Evolutionary conservation across 73 alveolate species (phyloP).

Genomic region (Paramecium primaurelia): DNA sequence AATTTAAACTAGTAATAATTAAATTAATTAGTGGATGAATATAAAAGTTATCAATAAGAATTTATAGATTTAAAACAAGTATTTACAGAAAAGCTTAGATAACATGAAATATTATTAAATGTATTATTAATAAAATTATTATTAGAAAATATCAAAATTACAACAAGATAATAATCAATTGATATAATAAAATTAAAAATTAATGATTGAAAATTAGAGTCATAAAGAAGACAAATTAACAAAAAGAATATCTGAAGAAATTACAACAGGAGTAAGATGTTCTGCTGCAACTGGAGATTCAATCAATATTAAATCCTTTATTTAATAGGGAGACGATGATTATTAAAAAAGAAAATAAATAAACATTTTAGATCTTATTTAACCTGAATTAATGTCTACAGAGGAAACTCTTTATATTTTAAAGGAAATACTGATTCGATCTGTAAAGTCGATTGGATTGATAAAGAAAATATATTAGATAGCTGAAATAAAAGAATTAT

Average conservation of each 20-base stretch:
- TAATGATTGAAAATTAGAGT: neutral
- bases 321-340: neutral
- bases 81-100: neutral
- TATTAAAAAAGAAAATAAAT: neutral
- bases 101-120: neutral
- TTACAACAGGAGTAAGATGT: slow-evolving; percentile 24
- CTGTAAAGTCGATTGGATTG: neutral
- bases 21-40: slow-evolving; percentile 1
- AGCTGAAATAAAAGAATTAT: neutral
- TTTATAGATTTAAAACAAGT: neutral
- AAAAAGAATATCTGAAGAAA: neutral
- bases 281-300: slow-evolving; percentile 36
- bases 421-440: neutral
- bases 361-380: neutral
- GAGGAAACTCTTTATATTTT: neutral
- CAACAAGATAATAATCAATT: neutral
- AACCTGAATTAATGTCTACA: slow-evolving; percentile 9
- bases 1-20: neutral
- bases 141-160: neutral
- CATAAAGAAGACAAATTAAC: neutral
- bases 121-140: neutral
- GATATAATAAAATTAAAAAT: neutral
- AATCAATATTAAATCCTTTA: neutral
- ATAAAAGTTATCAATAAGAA: neutral
- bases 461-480: neutral